Evolutionary conservation across 2,329 filamentous ascomycete species (phyloP), one percentile per base, ranked within the genome.

Genomic region (Rutstroemia sp.): DNA sequence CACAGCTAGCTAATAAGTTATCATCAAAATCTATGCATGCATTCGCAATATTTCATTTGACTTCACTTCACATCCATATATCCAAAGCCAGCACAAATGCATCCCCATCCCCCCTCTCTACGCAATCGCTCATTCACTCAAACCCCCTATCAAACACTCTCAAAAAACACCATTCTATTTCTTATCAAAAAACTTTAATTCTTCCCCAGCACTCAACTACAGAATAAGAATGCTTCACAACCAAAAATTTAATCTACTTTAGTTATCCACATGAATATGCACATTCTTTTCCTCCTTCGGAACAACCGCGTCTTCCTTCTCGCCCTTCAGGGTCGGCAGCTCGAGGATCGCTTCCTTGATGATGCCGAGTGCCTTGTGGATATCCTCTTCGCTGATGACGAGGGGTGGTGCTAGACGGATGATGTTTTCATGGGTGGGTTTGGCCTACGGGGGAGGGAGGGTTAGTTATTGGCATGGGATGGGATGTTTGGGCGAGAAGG

Each of bases 341-440:
- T 96, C 92, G 63, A 80, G 77, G 67, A 96, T 78, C 14, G 92
- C 86, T 69, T 92, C 85, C 60, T 84, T 80, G 69, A 99, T 95
- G 67, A 94, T 92, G 52, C 72, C 72, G 54, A 97, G 71, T 1
- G 92, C 87, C 68, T 84, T 81, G 64, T 84, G 79, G 63, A 99
- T 86, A 74, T 99, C 84, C 58, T 86, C 81, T 68, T 97, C 91
- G 25, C 86, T 91, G 68, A 99, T 97, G 63, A 99, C 91, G 54
- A 99, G 78, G 19, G 94, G 94, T 48, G 94, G 94, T n/a, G 94
- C 94, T 60, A 99, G 87, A 57, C 94, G 88, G 71, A 99, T 99
- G 72, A 99, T 97, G 74, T 97, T 96, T 69, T 95, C 87, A 73
- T 99, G 94, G 6, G 94, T 99, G 30, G 94, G 94, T 81, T 99